phyloP scores from a whole-genome alignment of 2,329 filamentous ascomycete genomes.

The Talaromyces atroroseus region DNA sequence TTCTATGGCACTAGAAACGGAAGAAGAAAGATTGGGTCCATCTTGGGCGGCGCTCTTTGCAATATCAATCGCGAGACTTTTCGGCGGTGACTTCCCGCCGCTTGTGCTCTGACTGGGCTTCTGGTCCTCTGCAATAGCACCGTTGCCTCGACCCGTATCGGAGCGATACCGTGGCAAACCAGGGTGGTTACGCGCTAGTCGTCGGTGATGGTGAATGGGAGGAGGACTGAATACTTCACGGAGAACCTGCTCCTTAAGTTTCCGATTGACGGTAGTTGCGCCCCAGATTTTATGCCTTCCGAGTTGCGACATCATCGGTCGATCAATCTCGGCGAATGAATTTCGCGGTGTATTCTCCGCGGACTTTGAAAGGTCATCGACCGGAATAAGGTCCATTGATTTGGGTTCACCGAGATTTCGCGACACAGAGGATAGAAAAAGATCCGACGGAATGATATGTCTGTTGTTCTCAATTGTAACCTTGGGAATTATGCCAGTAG shows the following conservation, averaged over 20 bases:
- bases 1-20: slow-evolving; percentile 35
- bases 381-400: slow-evolving; percentile 17
- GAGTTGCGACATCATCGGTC: slow-evolving; percentile 33
- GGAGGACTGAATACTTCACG: slow-evolving; percentile 86
- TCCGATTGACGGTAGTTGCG: slow-evolving; percentile 83
- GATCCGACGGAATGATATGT: slow-evolving; percentile 81
- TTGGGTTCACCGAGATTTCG: slow-evolving; percentile 28
- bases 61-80: slow-evolving; percentile 26
- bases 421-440: slow-evolving; percentile 59
- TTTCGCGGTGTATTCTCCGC: slow-evolving; percentile 11
- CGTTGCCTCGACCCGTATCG: slow-evolving; percentile 26
- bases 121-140: slow-evolving; percentile 32
- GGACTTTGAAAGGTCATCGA: slow-evolving; percentile 17
- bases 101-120: slow-evolving; percentile 18
- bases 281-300: slow-evolving; percentile 64
- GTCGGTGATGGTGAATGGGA: slow-evolving; percentile 72
- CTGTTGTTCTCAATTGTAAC: slow-evolving; percentile 92
- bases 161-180: slow-evolving; percentile 51
- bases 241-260: slow-evolving; percentile 82
- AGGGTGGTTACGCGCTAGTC: slow-evolving; percentile 59
- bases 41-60: slow-evolving; percentile 22
- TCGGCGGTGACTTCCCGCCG: slow-evolving; percentile 19
- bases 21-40: slow-evolving; percentile 28
- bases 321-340: slow-evolving; percentile 13
- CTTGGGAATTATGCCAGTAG: slow-evolving; percentile 70